Conservation (phyloP, 345 rosid species). For the Kandelia obovata region DNA sequence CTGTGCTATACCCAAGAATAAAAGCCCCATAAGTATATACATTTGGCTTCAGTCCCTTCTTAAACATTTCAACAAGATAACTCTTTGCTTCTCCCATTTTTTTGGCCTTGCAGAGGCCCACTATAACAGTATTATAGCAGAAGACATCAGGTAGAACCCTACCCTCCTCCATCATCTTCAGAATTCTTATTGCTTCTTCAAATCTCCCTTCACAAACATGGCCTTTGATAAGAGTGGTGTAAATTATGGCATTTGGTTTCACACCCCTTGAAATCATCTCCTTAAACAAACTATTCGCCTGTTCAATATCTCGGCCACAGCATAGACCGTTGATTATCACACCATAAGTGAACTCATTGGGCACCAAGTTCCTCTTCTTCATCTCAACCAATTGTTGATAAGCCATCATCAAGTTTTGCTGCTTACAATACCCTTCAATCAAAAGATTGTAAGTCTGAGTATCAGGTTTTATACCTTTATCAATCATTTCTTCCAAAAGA, state of each 20-base stretch:
- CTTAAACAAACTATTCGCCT: conserved; percentile 47
- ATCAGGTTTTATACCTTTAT: conserved; percentile 50
- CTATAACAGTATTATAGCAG: conserved; percentile 68
- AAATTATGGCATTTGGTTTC: conserved; percentile 57
- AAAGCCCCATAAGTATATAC: conserved; percentile 66
- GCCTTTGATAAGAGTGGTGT: conserved; percentile 62
- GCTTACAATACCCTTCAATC: conserved; percentile 56
- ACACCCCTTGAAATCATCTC: conserved; percentile 50
- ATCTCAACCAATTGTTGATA: conserved; percentile 50
- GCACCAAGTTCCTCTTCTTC: conserved; percentile 51
- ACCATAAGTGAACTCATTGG: conserved; percentile 43
- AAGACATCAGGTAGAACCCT: conserved; percentile 60
- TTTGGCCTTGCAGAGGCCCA: conserved; percentile 72
- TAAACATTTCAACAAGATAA: conserved; percentile 53
- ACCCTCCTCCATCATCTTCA: conserved; percentile 54
- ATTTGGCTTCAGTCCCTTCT: conserved; percentile 61
- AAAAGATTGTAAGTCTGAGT: conserved; percentile 49
- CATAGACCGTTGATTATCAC: conserved; percentile 55
- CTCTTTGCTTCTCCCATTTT: conserved; percentile 67
- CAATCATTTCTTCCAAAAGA: conserved; percentile 61
- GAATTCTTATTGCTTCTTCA: conserved; percentile 48
- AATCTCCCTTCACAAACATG: conserved; percentile 43
- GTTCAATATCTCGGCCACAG: conserved; percentile 44
- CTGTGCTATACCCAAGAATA: conserved; percentile 51
- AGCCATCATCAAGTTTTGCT: conserved; percentile 34